A percentile compares a stretch with the other conserved stretches of the same genome.
Conservation (phyloP, 2,329 filamentous ascomycete genomes). For the Fusarium nanum region DNA sequence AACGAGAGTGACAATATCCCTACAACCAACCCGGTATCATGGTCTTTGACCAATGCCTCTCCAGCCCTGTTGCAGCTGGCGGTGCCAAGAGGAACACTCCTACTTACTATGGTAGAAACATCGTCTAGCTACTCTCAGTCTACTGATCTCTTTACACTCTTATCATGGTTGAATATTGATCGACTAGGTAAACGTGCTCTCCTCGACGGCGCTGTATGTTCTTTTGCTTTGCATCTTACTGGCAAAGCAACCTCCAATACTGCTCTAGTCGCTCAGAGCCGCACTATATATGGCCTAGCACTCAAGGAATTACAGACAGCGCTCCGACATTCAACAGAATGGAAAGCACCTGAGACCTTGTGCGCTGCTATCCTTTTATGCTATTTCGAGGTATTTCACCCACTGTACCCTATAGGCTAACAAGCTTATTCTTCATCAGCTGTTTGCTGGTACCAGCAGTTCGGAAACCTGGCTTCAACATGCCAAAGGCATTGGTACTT, state of each 20-base stretch:
- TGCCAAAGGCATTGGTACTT: constrained; percentile 52
- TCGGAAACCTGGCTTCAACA: constrained; percentile 55
- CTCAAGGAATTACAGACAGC: constrained; percentile 52
- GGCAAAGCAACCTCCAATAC: constrained; percentile 51
- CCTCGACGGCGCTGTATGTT: constrained; percentile 55
- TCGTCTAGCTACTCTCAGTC: constrained; percentile 34
- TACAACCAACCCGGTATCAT: constrained; percentile 1
- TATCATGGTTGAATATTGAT: constrained; percentile 45
- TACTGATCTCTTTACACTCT: constrained; percentile 42
- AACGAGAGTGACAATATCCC: neutral
- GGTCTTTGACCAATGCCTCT: constrained; percentile 16
- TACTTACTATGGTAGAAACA: constrained; percentile 49
- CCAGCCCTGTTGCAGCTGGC: constrained; percentile 28
- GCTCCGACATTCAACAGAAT: constrained; percentile 53
- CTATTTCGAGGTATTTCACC: constrained; percentile 52
- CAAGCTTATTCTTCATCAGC: constrained; percentile 43
- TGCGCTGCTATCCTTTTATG: constrained; percentile 56
- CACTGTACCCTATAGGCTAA: neutral
- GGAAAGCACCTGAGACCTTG: constrained; percentile 56
- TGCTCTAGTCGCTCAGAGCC: constrained; percentile 50
- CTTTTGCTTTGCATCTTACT: constrained; percentile 53
- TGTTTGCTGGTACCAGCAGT: constrained; percentile 55
- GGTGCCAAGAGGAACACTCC: constrained; percentile 48
- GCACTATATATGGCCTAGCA: constrained; percentile 54
- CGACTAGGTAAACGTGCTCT: constrained; percentile 51